These are phyloP conservation scores for Lyophyllum decastes DNA, from an alignment of 768 basidiomycete species.

Conservation along the genomic window DNA sequence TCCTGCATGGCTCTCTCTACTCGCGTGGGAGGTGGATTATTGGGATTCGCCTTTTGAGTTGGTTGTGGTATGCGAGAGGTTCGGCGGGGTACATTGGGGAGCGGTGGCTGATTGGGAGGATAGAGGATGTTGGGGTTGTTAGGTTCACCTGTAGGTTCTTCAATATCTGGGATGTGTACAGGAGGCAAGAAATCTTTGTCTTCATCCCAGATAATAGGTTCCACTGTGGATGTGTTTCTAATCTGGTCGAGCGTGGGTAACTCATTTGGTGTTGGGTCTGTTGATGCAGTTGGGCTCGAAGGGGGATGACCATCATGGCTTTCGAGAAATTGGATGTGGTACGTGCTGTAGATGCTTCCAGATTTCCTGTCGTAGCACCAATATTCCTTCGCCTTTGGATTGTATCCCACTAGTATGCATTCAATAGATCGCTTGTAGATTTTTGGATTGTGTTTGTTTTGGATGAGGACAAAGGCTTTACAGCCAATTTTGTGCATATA, in stretches of 20 bases:
- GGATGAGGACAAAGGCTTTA: constrained; percentile 32
- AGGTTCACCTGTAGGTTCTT: not conserved
- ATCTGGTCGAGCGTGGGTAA: not conserved
- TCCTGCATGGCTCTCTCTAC: constrained; percentile 1
- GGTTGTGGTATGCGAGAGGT: not conserved
- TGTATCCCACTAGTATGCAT: constrained; percentile 41
- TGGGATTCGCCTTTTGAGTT: not conserved
- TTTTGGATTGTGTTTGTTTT: constrained; percentile 30
- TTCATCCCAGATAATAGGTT: not conserved
- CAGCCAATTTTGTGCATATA: constrained; percentile 35
- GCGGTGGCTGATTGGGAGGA: not conserved
- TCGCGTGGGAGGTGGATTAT: not conserved
- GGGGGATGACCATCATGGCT: constrained; percentile 12
- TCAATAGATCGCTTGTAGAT: constrained; percentile 23
- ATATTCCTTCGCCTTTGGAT: constrained; percentile 32
- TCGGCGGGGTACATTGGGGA: not conserved
- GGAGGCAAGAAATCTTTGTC: not conserved
- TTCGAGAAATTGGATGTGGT: constrained; percentile 28
- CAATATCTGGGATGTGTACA: no score
- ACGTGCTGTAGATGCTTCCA: constrained; percentile 19
- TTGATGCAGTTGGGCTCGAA: not conserved
- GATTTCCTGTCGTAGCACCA: constrained; percentile 26
- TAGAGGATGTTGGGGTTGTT: not conserved
- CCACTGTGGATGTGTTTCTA: not conserved
- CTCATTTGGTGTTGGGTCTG: not conserved